Percentiles rank a stretch among this genome's conserved stretches.
Conservation (phyloP, 106 monocot species). For the Dendrobium catenatum region DNA sequence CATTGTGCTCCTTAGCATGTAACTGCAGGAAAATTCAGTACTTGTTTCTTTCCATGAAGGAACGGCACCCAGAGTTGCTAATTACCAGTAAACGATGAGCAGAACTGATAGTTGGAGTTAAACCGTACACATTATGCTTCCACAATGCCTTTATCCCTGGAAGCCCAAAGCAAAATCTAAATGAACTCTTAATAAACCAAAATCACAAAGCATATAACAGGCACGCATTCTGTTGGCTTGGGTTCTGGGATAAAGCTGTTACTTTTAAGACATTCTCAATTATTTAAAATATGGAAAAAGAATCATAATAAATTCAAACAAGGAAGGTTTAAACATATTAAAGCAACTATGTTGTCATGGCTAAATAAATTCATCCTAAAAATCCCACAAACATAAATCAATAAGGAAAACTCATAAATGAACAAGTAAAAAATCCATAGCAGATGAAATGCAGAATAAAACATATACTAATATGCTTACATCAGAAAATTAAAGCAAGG, state of each 20-base stretch:
- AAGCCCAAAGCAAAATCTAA: slow-evolving; percentile 13
- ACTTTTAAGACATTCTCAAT: not conserved
- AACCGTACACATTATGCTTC: slow-evolving; percentile 94
- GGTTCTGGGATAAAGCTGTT: not conserved
- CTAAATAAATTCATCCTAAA: not conserved
- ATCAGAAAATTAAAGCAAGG: not conserved
- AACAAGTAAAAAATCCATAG: not conserved
- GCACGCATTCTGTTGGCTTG: not conserved
- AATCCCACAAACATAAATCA: not conserved
- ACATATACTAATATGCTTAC: not conserved
- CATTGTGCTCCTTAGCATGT: slow-evolving; percentile 72
- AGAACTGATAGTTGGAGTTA: slow-evolving; percentile 78
- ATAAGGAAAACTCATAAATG: not conserved
- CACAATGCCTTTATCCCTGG: slow-evolving; percentile 78
- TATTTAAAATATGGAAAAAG: not conserved
- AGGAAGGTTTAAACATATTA: not conserved
- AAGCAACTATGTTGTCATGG: not conserved
- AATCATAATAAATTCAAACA: not conserved
- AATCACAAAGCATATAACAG: not conserved
- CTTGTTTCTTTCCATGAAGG: not conserved
- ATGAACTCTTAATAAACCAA: not conserved
- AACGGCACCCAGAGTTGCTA: not conserved
- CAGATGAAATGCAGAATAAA: not conserved
- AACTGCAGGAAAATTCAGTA: slow-evolving; percentile 33
- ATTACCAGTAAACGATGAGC: slow-evolving; percentile 87